Evolutionary conservation across 129 eudicot genomes (phyloP), one percentile per base, ranked within the genome.

Genomic region (Arctium lappa): DNA sequence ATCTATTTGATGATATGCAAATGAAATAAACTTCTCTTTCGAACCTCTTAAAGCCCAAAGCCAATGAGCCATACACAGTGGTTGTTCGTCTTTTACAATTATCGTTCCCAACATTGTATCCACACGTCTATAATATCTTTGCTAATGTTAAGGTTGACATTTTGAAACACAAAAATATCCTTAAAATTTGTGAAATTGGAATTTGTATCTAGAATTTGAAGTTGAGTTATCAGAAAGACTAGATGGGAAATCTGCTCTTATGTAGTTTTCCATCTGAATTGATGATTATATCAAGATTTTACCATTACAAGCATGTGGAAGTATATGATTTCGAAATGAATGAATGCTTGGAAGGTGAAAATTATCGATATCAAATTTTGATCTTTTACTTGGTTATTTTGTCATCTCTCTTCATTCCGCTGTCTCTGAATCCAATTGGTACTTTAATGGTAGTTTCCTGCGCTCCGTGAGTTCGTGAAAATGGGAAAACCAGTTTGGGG

Each of bases 401-500:
- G 42, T 81, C 3, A 62, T 72, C 40, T 37, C 56, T 27, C 68
- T 16, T 38, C 30, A 9, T 18, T 81, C 6, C 36, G 18, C 22
- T 69, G 32, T 40, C 2, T 78, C 69, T 72, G 77, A 73, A 30
- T 69, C 70, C n/a, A 60, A 36, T 63, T 73, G 71, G 37, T 81
- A 66, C 73, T 34, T 37, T 80, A 22, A 15, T 50, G 75, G 85
- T 85, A 95, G 98, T 95, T 95, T 85, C 98, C 98, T 56, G 97
- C 98, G 3, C 79, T 95, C 72, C 90, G 98, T 6, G 98, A 95
- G 81, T 95, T 95, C 81, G 98, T 95, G n/a, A 84, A 88, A 83
- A 89, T 88, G 94, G 98, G 98, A 75, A 95, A 93, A 85, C 98
- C 98, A 33, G 98, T 95, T 84, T 95, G 98, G 98, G 98, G 98